Percentiles rank a stretch among this genome's conserved stretches.
phyloP scores from a whole-genome alignment of 345 rosid genomes.

The thale cress (Arabidopsis thaliana) region TAIR10.1 NC_003076.8:658501-659000 shows the following conservation, averaged over 20 bases:
- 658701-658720: constrained; percentile 93
- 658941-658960: constrained; percentile 35
- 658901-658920: constrained; percentile 96
- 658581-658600: constrained; percentile 90
- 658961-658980: background rate
- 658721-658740: constrained; percentile 96
- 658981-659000: background rate
- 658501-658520: constrained; percentile 89
- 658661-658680: constrained; percentile 95
- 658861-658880: constrained; percentile 94
- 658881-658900: constrained; percentile 87
- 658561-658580: constrained; percentile 94
- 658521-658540: constrained; percentile 92
- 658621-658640: constrained; percentile 89
- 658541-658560: constrained; percentile 85
- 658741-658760: constrained; percentile 90
- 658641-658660: constrained; percentile 78
- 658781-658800: constrained; percentile 91
- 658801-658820: constrained; percentile 85
- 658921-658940: constrained; percentile 77
- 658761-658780: constrained; percentile 70
- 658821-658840: constrained; percentile 84
- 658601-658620: constrained; percentile 97
- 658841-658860: constrained; percentile 97
- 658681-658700: constrained; percentile 82